Evolutionary conservation across 140 eudicot genomes (phyloP), one percentile per base, ranked within the genome.

Genomic region (Artemisia princeps): DNA sequence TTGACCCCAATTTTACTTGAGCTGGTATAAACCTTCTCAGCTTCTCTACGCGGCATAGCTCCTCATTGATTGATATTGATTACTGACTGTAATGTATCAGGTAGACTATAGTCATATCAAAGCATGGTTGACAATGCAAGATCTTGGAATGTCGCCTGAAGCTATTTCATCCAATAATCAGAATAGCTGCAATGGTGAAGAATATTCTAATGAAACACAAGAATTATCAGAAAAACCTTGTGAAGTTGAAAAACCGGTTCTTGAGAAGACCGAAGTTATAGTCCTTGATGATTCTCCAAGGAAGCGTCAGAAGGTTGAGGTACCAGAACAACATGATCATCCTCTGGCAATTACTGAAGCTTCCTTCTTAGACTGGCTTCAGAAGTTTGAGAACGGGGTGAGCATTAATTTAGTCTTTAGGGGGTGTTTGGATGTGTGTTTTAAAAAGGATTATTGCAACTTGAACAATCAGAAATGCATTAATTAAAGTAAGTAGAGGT

Each of bases 81-180:
- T 58, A n/a, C 48, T 45, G 14, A 26, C 24, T 48, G 7, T 61
- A 13, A 42, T 52, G 60, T 22, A 57, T 52, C 76, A 90, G 97
- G 83, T 90, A 50, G 81, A 69, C 30, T 90, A 90, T 75, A 0
- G 59, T 46, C 97, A 90, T 69, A 87, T 90, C 62, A 84, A 69
- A 70, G 80, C 87, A 55, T 81, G 78, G 60, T 56, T 87, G 73
- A 67, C 83, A 13, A 82, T 90, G 90, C 81, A 72, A 73, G 95
- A 87, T 44, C 77, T 81, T 70, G 94, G 90, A 56, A 62, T 86
- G 72, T 70, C 88, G 52, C 16, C 45, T 1, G 90, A 83, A 5
- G 55, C 63, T 28, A 61, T 79, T 74, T 19, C 72, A 30, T 44
- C 84, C 10, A 24, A 30, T 55, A 64, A 64, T 53, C 69, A 61